Percentiles rank a stretch among this genome's conserved stretches.
Evolutionary conservation across 1,284 basidiomycete species (phyloP).

Genomic region (Malassezia yamatoensis): DNA sequence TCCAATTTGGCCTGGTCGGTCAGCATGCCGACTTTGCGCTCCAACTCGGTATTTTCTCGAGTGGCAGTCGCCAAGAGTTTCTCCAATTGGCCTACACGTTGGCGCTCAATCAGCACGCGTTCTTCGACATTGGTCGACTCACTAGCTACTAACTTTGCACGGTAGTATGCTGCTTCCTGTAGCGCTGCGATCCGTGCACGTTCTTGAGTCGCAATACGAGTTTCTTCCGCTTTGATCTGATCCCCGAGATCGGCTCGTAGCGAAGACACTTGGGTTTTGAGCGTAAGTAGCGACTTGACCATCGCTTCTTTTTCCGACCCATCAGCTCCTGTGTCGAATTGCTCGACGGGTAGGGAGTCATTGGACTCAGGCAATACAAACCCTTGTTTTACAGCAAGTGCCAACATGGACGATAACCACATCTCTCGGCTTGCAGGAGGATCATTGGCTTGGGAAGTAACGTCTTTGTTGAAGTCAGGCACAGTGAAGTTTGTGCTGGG

Average conservation of each 20-base stretch:
- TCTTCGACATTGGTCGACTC: slow-evolving; percentile 62
- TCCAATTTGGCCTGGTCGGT: slow-evolving; percentile 56
- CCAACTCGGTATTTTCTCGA: slow-evolving; percentile 61
- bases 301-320: slow-evolving; percentile 52
- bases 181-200: slow-evolving; percentile 66
- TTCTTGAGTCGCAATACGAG: slow-evolving; percentile 70
- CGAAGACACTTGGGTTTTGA: slow-evolving; percentile 79
- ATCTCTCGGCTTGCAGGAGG: slow-evolving; percentile 60
- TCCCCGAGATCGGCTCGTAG: slow-evolving; percentile 67
- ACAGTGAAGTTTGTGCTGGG: neutral
- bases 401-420: slow-evolving; percentile 76
- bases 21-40: slow-evolving; percentile 57
- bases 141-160: slow-evolving; percentile 77
- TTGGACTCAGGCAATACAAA: slow-evolving; percentile 58
- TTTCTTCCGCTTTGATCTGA: slow-evolving; percentile 66
- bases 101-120: slow-evolving; percentile 62
- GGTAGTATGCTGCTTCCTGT: slow-evolving; percentile 92
- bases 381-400: slow-evolving; percentile 67
- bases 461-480: neutral
- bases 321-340: slow-evolving; percentile 49
- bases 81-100: slow-evolving; percentile 71
- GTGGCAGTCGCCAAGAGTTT: slow-evolving; percentile 64
- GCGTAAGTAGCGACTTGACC: slow-evolving; percentile 64
- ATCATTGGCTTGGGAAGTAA: slow-evolving; percentile 53
- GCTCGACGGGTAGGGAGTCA: slow-evolving; percentile 29